phyloP scores from a whole-genome alignment of 2,329 filamentous ascomycete species.

The Monosporascus sp. region DNA sequence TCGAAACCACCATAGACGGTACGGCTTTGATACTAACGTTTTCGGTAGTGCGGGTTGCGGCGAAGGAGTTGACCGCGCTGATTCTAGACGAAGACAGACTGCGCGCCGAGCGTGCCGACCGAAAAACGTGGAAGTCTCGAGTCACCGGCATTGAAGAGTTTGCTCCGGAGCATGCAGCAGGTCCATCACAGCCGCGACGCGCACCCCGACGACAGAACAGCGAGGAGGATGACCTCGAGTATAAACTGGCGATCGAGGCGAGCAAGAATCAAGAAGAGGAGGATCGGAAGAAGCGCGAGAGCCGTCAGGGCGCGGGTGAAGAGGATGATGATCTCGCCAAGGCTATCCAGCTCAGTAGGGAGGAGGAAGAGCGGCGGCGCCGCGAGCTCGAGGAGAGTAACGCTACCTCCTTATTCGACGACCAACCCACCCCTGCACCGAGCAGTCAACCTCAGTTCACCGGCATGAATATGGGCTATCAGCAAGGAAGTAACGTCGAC shows the following conservation, averaged over 20 bases:
- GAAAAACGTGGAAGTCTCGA: constrained; percentile 93
- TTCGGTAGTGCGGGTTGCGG: constrained; percentile 77
- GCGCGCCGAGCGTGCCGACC: constrained; percentile 81
- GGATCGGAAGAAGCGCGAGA: constrained; percentile 68
- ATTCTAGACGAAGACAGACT: constrained; percentile 92
- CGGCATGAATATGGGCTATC: constrained; percentile 93
- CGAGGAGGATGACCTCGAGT: constrained; percentile 82
- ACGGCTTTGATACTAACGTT: constrained; percentile 22
- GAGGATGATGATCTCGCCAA: constrained; percentile 89
- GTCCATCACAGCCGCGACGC: constrained; percentile 32
- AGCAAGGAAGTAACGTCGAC: constrained; percentile 93
- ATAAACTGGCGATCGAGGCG: constrained; percentile 84
- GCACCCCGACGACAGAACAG: constrained; percentile 45
- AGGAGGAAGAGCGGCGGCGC: constrained; percentile 86
- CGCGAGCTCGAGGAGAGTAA: constrained; percentile 84
- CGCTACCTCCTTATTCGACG: constrained; percentile 82
- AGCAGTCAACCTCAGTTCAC: constrained; percentile 66
- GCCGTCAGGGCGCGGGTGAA: constrained; percentile 43
- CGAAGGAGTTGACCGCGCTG: constrained; percentile 89
- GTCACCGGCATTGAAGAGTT: constrained; percentile 90
- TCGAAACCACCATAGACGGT: constrained; percentile 14
- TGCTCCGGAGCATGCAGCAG: constrained; percentile 40
- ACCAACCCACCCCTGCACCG: constrained; percentile 55
- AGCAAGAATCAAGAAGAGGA: constrained; percentile 95
- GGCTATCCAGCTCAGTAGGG: constrained; percentile 89